A percentile compares a stretch with the other conserved stretches of the same genome.
Evolutionary conservation across 306 rosid genomes (phyloP).

Genomic region (Trifolium subterraneum): DNA sequence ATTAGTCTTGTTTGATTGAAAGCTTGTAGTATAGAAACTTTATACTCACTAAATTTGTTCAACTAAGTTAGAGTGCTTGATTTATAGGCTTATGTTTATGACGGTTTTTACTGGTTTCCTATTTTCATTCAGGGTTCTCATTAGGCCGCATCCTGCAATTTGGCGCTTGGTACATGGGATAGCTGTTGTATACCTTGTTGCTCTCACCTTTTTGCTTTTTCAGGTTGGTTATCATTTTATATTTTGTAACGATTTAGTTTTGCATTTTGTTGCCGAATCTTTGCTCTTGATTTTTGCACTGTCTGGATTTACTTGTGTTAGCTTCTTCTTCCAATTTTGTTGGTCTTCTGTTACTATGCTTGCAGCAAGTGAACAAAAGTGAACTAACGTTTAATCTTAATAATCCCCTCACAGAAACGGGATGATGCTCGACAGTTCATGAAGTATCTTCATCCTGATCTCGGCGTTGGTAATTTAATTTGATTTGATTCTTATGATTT

Average conservation of each 20-base stretch:
- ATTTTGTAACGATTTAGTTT: neutral
- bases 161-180: conserved; percentile 99
- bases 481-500: conserved; percentile 31
- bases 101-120: conserved; percentile 24
- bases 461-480: conserved; percentile 82
- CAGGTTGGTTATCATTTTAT: conserved; percentile 63
- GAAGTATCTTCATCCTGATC: conserved; percentile 99
- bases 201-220: conserved; percentile 96
- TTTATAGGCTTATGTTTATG: conserved; percentile 21
- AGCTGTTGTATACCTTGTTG: conserved; percentile 95
- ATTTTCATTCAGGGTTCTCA: conserved; percentile 77
- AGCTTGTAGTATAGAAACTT: neutral
- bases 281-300: conserved; percentile 1
- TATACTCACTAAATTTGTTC: neutral
- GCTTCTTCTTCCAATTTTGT: conserved; percentile 21
- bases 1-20: conserved; percentile 10
- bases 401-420: conserved; percentile 67
- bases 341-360: conserved; percentile 16
- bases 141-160: conserved; percentile 98
- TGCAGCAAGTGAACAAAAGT: conserved; percentile 25
- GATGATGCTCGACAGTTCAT: conserved; percentile 97
- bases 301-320: conserved; percentile 27
- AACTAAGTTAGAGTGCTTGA: neutral
- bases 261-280: conserved; percentile 12
- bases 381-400: conserved; percentile 31